Conservation (phyloP, 2,329 filamentous ascomycete species). For the Reticulascus tulasneorum region DNA sequence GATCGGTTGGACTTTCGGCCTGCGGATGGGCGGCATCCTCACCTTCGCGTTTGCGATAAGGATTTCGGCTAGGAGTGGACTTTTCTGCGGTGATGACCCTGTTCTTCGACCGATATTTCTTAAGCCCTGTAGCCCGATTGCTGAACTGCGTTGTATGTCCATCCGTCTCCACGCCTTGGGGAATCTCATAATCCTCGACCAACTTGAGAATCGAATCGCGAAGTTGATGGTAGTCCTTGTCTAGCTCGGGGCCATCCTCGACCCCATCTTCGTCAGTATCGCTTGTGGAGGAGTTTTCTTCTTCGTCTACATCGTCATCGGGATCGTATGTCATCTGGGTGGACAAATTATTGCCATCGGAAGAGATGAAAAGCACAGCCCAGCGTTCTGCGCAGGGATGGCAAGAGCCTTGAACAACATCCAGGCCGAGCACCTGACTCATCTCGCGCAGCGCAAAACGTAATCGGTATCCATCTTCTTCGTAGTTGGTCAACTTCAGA, state of each 20-base stretch:
- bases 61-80: slow-evolving; percentile 54
- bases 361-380: slow-evolving; percentile 75
- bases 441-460: slow-evolving; percentile 68
- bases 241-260: slow-evolving; percentile 58
- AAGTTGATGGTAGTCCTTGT: slow-evolving; percentile 76
- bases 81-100: slow-evolving; percentile 49
- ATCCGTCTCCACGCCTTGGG: slow-evolving; percentile 59
- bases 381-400: slow-evolving; percentile 81
- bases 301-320: slow-evolving; percentile 60
- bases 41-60: slow-evolving; percentile 40
- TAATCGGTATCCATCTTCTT: slow-evolving; percentile 62
- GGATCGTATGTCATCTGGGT: slow-evolving; percentile 69
- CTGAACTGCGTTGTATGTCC: slow-evolving; percentile 62
- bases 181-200: slow-evolving; percentile 78
- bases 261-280: slow-evolving; percentile 61
- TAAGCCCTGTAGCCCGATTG: slow-evolving; percentile 62
- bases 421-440: slow-evolving; percentile 59
- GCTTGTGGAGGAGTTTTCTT: slow-evolving; percentile 57
- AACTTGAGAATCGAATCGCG: slow-evolving; percentile 77
- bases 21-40: slow-evolving; percentile 3
- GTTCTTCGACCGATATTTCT: slow-evolving; percentile 58
- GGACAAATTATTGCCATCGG: slow-evolving; percentile 66
- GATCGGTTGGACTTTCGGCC: background rate
- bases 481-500: slow-evolving; percentile 47
- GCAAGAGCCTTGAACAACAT: slow-evolving; percentile 62